These are phyloP conservation scores for Aspergillus incahuasiensis DNA, from an alignment of 495 filamentous ascomycete genomes.

Conservation along the genomic window DNA sequence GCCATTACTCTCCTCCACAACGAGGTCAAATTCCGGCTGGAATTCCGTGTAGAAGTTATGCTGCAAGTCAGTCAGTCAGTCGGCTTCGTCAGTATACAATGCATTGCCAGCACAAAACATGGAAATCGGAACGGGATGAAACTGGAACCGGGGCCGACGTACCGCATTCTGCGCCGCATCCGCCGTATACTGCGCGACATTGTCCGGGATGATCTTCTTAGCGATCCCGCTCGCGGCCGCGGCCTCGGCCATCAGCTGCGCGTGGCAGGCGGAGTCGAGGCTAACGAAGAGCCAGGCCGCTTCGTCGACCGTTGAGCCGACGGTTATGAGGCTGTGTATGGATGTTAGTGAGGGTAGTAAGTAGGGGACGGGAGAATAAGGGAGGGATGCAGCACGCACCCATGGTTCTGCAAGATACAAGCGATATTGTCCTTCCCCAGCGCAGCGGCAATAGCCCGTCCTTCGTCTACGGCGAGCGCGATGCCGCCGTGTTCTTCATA, in stretches of 20 bases:
- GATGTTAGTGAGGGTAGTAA: slow-evolving; percentile 5
- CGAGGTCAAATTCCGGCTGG: slow-evolving; percentile 41
- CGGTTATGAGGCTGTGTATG: slow-evolving; percentile 49
- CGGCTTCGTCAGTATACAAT: no score
- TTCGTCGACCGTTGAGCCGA: slow-evolving; percentile 60
- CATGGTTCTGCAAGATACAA: slow-evolving; percentile 64
- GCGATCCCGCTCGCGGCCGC: slow-evolving; percentile 53
- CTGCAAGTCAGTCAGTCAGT: slow-evolving; percentile 20
- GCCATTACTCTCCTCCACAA: slow-evolving; percentile 44
- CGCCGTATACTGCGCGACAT: slow-evolving; percentile 38
- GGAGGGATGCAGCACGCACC: slow-evolving; percentile 28
- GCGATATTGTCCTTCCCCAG: slow-evolving; percentile 60
- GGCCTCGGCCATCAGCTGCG: slow-evolving; percentile 61
- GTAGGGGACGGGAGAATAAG: not conserved
- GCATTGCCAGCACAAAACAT: no score
- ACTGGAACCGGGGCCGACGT: slow-evolving; percentile 17
- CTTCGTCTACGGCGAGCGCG: slow-evolving; percentile 60
- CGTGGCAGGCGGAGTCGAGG: slow-evolving; percentile 61
- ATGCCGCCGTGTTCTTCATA: slow-evolving; percentile 52
- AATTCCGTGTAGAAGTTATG: slow-evolving; percentile 45
- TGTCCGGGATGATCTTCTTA: slow-evolving; percentile 47
- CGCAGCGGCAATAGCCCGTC: slow-evolving; percentile 51
- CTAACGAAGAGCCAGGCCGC: slow-evolving; percentile 65
- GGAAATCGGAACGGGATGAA: no score
- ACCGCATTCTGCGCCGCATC: slow-evolving; percentile 38